Conservation (phyloP, 345 rosid genomes). For the Corchorus capsularis region DNA sequence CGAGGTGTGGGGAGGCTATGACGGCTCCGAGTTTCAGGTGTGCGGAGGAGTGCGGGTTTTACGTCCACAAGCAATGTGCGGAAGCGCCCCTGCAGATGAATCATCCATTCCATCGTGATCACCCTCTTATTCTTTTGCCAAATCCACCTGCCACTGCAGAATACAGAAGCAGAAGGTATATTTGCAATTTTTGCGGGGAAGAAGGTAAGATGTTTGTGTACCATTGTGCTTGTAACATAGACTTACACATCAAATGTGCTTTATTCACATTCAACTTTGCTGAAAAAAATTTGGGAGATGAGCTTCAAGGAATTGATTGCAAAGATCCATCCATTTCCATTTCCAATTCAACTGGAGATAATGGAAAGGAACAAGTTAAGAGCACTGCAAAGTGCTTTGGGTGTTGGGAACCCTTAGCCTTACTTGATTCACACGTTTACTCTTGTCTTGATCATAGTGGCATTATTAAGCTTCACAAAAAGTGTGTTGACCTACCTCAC, state of each 20-base stretch:
- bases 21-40: neutral
- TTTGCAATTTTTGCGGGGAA: neutral
- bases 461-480: no score
- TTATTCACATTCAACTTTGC: neutral
- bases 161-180: neutral
- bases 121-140: neutral
- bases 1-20: neutral
- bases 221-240: neutral
- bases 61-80: conserved; percentile 1
- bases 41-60: neutral
- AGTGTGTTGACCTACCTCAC: no score
- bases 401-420: no score
- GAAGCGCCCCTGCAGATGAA: neutral
- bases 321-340: neutral
- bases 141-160: neutral
- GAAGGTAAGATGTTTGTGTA: neutral
- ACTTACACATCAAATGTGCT: conserved; percentile 12
- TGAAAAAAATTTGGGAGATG: neutral
- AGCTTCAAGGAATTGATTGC: neutral
- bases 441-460: no score
- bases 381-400: neutral
- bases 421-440: no score
- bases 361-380: neutral
- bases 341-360: no score
- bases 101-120: no score